Evolutionary conservation across 352 stramenopile genomes (phyloP).

Genomic region (Globisporangium cystogenes): DNA sequence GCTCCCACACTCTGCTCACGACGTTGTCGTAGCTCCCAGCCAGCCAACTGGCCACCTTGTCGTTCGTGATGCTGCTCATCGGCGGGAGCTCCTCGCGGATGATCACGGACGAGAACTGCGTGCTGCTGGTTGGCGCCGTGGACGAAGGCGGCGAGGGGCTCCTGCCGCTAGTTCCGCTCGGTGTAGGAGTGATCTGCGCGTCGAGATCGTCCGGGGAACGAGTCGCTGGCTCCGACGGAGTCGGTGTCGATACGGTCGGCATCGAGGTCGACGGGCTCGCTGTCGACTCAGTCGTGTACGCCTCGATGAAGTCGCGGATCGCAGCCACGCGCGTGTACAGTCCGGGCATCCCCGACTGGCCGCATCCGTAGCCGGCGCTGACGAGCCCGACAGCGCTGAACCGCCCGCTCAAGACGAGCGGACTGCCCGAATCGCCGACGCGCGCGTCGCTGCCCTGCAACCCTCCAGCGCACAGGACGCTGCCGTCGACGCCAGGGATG

Average conservation of each 20-base stretch:
- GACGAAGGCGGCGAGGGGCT: neutral
- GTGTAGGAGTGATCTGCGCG: neutral
- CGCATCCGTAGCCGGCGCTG: constrained; percentile 5
- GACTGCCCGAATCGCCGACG: neutral
- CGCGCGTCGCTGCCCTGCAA: neutral
- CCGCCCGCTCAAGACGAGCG: constrained; percentile 1
- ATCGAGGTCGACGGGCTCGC: too few species aligned
- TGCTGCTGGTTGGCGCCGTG: neutral
- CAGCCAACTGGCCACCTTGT: neutral
- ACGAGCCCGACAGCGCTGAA: neutral
- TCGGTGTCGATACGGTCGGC: neutral
- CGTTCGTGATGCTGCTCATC: neutral
- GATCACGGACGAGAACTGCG: neutral
- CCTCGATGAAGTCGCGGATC: constrained; percentile 4
- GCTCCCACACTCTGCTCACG: neutral
- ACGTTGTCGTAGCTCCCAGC: neutral
- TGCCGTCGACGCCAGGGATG: neutral
- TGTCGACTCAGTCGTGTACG: constrained; percentile 1
- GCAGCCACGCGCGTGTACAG: constrained; percentile 1
- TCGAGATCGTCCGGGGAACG: too few species aligned
- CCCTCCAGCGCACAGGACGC: constrained; percentile 1
- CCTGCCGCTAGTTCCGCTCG: neutral
- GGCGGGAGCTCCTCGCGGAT: neutral
- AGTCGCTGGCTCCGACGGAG: neutral
- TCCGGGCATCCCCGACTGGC: neutral